These are phyloP conservation scores for Cladochytrium replicatum DNA, from an alignment of 192 early-diverging fungal species.

Conservation along the genomic window DNA sequence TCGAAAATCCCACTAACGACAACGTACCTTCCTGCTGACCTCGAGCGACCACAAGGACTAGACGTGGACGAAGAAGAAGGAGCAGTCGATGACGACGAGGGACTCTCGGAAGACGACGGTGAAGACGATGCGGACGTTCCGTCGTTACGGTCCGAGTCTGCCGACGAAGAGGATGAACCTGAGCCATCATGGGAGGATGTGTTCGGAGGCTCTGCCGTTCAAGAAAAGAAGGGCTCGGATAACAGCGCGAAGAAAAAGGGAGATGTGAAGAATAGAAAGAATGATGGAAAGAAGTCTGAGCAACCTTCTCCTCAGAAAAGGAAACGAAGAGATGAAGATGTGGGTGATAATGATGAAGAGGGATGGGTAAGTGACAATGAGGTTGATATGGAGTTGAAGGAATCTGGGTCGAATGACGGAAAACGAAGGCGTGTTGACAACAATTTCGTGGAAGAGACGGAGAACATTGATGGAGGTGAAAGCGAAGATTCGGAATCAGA, in stretches of 20 bases:
- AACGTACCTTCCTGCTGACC: constrained; percentile 76
- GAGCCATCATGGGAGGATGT: constrained; percentile 25
- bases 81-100: constrained; percentile 29
- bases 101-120: constrained; percentile 20
- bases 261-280: constrained; percentile 15
- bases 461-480: constrained; percentile 3
- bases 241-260: neutral
- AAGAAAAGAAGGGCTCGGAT: constrained; percentile 1
- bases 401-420: no score
- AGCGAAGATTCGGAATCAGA: neutral
- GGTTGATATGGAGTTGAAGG: neutral
- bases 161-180: constrained; percentile 14
- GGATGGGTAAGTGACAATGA: no score
- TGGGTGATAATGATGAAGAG: no score
- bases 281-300: constrained; percentile 74
- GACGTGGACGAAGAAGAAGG: constrained; percentile 42
- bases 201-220: constrained; percentile 18
- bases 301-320: constrained; percentile 57
- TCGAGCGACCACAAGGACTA: constrained; percentile 38
- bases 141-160: no score
- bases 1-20: constrained; percentile 82
- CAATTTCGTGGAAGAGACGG: constrained; percentile 14
- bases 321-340: constrained; percentile 26
- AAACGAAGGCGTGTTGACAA: constrained; percentile 13
- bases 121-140: constrained; percentile 30